Evolutionary conservation across 169 alveolate genomes (phyloP), one percentile per base, ranked within the genome.

Genomic region (Theileria annulata): DNA sequence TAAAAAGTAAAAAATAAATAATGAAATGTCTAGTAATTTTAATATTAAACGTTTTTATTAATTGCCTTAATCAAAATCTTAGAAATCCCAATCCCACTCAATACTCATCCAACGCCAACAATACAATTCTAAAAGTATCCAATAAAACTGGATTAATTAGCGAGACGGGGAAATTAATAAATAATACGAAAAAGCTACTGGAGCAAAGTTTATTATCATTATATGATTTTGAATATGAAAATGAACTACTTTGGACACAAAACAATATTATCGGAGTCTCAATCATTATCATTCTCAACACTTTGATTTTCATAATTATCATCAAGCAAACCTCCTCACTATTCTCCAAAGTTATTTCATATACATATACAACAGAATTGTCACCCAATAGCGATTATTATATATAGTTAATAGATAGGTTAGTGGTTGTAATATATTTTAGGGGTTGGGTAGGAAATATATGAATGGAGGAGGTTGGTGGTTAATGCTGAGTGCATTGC

Each of bases 401-500:
- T n/a, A n/a, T n/a, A n/a, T n/a, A n/a, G n/a, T n/a, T n/a, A n/a
- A n/a, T n/a, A n/a, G n/a, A n/a, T n/a, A n/a, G n/a, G n/a, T n/a
- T n/a, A n/a, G n/a, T n/a, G n/a, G n/a, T n/a, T n/a, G n/a, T n/a
- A n/a, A n/a, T n/a, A 8, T 2, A 2, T 0, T 19, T 13, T 19
- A 82, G 89, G 89, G 89, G 0, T 42, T 76, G 49, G 51, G 71
- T 54, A 37, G 28, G 27, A 82, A 82, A 72, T 82, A 73, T 28
- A 73, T 68, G 67, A 75, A 71, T 0, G 80, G 82, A 51, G 89
- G 89, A 3, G 89, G 89, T 27, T 69, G 59, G 54, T 76, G 79
- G 87, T 8, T 82, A 62, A 13, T 82, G 23, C 25, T n/a, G 3
- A 70, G 63, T 49, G 86, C 87, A 5, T 42, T 51, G 27, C 13